Percentiles rank a stretch among this genome's conserved stretches.
phyloP scores from a whole-genome alignment of 495 filamentous ascomycete genomes.

The Acidiella bohemica region DNA sequence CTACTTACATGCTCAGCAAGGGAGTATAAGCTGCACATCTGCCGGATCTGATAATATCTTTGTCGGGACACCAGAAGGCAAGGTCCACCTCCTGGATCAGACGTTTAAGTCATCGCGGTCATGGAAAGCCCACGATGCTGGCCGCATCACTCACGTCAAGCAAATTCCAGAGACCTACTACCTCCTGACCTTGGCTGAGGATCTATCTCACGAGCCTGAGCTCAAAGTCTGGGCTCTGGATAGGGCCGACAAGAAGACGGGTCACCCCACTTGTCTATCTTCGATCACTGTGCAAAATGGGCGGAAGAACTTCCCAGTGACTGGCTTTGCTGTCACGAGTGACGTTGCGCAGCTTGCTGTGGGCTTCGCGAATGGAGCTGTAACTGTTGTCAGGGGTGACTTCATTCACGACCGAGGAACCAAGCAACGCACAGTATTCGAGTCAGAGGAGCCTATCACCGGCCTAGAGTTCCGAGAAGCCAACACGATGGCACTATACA shows the following conservation, averaged over 20 bases:
- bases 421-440: constrained; percentile 88
- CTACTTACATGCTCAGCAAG: constrained; percentile 34
- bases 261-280: constrained; percentile 70
- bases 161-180: constrained; percentile 80
- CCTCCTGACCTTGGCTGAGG: constrained; percentile 78
- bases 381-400: constrained; percentile 86
- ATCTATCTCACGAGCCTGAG: constrained; percentile 70
- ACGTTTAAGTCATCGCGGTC: constrained; percentile 75
- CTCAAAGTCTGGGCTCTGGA: constrained; percentile 95
- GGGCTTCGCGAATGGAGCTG: constrained; percentile 89
- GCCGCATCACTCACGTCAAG: constrained; percentile 83
- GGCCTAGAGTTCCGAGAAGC: constrained; percentile 67
- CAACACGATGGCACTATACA: constrained; percentile 63
- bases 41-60: constrained; percentile 86
- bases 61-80: constrained; percentile 69
- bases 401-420: constrained; percentile 92
- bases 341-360: constrained; percentile 85
- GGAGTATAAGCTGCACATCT: constrained; percentile 52
- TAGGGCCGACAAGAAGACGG: constrained; percentile 87
- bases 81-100: constrained; percentile 71
- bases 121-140: constrained; percentile 71
- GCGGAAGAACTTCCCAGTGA: constrained; percentile 83
- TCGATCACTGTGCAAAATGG: constrained; percentile 80
- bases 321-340: constrained; percentile 72
- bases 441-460: constrained; percentile 91